phyloP scores from a whole-genome alignment of 495 filamentous ascomycete species.

The Xylaria acuta region DNA sequence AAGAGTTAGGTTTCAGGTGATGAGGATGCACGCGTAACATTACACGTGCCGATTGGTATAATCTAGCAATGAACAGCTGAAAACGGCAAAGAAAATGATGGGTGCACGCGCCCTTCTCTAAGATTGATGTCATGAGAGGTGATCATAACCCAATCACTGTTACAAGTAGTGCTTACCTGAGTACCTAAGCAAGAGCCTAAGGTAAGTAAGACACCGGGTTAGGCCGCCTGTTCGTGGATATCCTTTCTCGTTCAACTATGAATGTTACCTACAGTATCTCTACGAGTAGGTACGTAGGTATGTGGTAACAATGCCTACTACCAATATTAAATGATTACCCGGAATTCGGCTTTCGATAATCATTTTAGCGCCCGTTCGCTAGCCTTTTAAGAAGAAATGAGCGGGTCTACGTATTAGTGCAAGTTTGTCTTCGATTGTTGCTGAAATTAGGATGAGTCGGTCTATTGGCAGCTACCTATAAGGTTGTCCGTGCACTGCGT shows the following conservation, averaged over 20 bases:
- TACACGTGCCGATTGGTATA: conserved; percentile 3
- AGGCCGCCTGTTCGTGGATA: neutral
- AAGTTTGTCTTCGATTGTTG: neutral
- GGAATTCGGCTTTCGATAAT: conserved; percentile 22
- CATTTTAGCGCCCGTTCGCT: conserved; percentile 14
- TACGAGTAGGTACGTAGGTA: neutral
- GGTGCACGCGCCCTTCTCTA: neutral
- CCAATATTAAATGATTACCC: no score
- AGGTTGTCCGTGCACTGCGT: neutral
- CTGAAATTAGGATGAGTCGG: conserved; percentile 21
- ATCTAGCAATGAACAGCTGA: neutral
- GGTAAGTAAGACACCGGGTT: no score
- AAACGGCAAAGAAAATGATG: neutral
- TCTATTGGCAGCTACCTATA: neutral
- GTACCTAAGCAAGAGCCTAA: no score
- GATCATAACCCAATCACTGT: neutral
- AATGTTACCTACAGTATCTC: neutral
- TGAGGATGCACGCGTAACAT: neutral
- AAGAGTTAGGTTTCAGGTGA: neutral
- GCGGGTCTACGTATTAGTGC: conserved; percentile 20
- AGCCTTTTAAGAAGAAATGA: conserved; percentile 2
- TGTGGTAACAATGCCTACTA: no score
- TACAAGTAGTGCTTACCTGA: neutral
- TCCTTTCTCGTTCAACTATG: neutral
- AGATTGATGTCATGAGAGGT: conserved; percentile 5